A percentile compares a stretch with the other conserved stretches of the same genome.
Evolutionary conservation across 306 rosid species (phyloP).

Genomic region (Fragaria iinumae): DNA sequence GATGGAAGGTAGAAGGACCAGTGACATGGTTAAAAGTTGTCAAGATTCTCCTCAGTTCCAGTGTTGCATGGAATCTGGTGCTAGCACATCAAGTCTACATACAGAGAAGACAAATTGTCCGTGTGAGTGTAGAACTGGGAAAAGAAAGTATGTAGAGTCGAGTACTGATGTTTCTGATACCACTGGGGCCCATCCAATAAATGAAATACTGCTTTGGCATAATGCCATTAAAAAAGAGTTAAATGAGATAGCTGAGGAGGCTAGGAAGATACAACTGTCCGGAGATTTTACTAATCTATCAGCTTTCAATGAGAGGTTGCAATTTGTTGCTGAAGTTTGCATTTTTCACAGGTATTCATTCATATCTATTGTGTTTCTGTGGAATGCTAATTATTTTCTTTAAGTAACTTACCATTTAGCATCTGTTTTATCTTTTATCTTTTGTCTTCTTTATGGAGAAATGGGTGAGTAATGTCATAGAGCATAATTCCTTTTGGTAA

Average conservation of each 20-base stretch:
- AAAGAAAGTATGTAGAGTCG: conserved; percentile 74
- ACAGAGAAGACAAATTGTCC: conserved; percentile 50
- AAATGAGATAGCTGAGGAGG: conserved; percentile 70
- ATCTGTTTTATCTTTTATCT: not conserved
- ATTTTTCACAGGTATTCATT: conserved; percentile 88
- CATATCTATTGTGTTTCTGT: conserved; percentile 16
- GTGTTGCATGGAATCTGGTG: conserved; percentile 33
- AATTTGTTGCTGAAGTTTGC: conserved; percentile 97
- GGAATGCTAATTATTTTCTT: not conserved
- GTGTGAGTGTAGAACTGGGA: conserved; percentile 62
- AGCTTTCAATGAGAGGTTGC: conserved; percentile 85
- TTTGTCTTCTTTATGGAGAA: conserved; percentile 13
- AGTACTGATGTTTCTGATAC: conserved; percentile 48
- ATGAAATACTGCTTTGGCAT: conserved; percentile 97
- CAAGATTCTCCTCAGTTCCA: conserved; percentile 45
- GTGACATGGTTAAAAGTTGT: conserved; percentile 32
- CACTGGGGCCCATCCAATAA: conserved; percentile 69
- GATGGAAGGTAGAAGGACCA: conserved; percentile 67
- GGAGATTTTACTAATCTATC: conserved; percentile 81
- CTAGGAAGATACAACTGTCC: conserved; percentile 48
- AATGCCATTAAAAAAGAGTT: conserved; percentile 88
- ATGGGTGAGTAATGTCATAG: not conserved
- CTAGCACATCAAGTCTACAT: conserved; percentile 43
- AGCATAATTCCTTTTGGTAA: conserved; percentile 2
- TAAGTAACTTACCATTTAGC: not conserved